A percentile compares a stretch with the other conserved stretches of the same genome.
These are phyloP conservation scores for Ogataea philodendri DNA, from an alignment of 805 yeast species.

Conservation along the genomic window DNA sequence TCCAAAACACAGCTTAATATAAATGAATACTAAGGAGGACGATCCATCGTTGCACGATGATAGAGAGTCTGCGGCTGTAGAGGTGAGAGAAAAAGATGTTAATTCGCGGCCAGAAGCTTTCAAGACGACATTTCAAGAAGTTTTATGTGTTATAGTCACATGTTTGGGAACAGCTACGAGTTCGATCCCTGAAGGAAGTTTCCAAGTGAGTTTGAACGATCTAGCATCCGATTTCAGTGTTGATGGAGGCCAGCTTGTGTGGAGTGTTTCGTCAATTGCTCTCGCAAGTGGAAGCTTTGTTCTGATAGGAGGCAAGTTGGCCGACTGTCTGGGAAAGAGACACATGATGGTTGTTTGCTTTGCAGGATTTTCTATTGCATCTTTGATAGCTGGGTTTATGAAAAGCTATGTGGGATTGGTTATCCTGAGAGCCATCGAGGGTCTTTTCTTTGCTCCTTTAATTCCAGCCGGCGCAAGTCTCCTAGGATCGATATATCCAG, in stretches of 20 bases:
- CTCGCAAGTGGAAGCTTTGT: slow-evolving; percentile 38
- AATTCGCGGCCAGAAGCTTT: slow-evolving; percentile 33
- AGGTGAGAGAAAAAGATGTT: slow-evolving; percentile 4
- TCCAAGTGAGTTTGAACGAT: slow-evolving; percentile 33
- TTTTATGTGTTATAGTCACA: slow-evolving; percentile 29
- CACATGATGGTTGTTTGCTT: slow-evolving; percentile 27
- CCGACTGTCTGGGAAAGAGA: slow-evolving; percentile 39
- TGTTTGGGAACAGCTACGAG: slow-evolving; percentile 36
- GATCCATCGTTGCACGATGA: neutral
- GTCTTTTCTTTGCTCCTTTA: slow-evolving; percentile 36
- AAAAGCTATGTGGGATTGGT: slow-evolving; percentile 33
- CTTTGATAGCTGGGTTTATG: slow-evolving; percentile 34
- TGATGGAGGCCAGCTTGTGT: slow-evolving; percentile 37
- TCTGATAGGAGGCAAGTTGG: slow-evolving; percentile 37
- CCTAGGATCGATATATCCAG: slow-evolving; percentile 35
- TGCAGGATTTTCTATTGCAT: slow-evolving; percentile 12
- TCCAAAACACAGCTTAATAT: too few species aligned
- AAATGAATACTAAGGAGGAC: too few species aligned
- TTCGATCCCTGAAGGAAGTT: slow-evolving; percentile 34
- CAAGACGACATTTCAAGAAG: slow-evolving; percentile 31
- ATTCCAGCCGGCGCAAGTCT: slow-evolving; percentile 45
- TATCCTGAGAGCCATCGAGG: slow-evolving; percentile 39
- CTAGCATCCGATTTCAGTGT: slow-evolving; percentile 33
- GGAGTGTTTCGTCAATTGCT: slow-evolving; percentile 38
- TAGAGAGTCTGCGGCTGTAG: neutral